Conservation (phyloP, 2,329 filamentous ascomycete species). For the Colletotrichum ledebouriae region DNA sequence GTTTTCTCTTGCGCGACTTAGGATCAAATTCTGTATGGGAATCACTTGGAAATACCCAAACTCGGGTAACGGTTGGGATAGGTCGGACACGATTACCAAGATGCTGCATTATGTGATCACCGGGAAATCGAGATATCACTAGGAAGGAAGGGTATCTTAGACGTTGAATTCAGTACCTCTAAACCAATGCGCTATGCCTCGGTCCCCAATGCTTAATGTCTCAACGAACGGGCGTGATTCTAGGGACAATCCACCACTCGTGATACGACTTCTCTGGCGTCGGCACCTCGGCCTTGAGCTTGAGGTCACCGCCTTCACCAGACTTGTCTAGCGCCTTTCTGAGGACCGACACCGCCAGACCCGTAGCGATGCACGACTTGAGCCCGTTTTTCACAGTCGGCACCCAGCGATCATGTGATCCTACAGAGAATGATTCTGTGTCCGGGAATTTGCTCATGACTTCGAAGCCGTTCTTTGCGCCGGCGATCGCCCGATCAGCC, state of each 20-base stretch:
- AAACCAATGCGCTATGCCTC: slow-evolving; percentile 17
- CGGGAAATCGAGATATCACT: slow-evolving; percentile 6
- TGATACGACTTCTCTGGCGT: slow-evolving; percentile 68
- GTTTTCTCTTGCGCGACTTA: slow-evolving; percentile 3
- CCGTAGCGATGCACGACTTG: slow-evolving; percentile 78
- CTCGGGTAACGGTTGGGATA: slow-evolving; percentile 24
- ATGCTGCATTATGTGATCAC: slow-evolving; percentile 29
- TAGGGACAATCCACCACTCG: slow-evolving; percentile 75
- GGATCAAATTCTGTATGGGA: slow-evolving; percentile 30
- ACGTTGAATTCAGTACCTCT: slow-evolving; percentile 21
- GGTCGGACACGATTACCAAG: slow-evolving; percentile 6
- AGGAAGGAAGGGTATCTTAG: slow-evolving; percentile 1
- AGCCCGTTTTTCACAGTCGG: slow-evolving; percentile 70
- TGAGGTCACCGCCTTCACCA: slow-evolving; percentile 48
- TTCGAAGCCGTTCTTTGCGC: slow-evolving; percentile 69
- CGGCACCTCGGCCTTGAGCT: slow-evolving; percentile 66
- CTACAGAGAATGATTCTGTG: slow-evolving; percentile 67
- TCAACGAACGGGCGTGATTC: slow-evolving; percentile 50
- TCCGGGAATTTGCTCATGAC: slow-evolving; percentile 65
- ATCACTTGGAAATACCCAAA: slow-evolving; percentile 16
- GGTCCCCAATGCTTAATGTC: neutral
- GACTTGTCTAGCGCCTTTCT: slow-evolving; percentile 66
- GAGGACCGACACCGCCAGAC: slow-evolving; percentile 72
- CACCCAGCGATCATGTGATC: slow-evolving; percentile 73
- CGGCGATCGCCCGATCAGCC: slow-evolving; percentile 60